Base-by-base conservation (phyloP, 2,329 filamentous ascomycete genomes). In the Pseudocercospora fuligena region DNA sequence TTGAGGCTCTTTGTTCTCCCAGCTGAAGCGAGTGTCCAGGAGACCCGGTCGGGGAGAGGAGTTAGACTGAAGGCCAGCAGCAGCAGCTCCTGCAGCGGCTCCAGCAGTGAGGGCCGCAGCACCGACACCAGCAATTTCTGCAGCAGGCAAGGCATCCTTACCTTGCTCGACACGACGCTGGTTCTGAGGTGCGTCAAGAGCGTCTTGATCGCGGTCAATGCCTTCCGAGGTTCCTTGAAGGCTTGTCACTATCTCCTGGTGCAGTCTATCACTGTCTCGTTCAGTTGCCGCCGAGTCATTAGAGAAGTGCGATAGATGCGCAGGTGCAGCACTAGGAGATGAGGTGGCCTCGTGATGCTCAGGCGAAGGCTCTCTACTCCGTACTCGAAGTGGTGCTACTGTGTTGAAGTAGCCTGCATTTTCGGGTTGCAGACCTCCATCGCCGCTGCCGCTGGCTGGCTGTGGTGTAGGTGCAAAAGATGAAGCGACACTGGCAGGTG, bases 181-280 rank as follows among this genome's bases (percentile, higher is more conserved):
- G 57, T 76, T 75, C 5, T 63, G 70, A 5, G 75, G 73, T 3
- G 70, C 71, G 56, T 77, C 72, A 5, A 76, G 65, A 19, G 75
- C 72, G 43, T 75, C 72, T 61, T 76, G 74, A n/a, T 69, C 70
- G 7, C 72, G 58, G 23, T 69, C 69, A 21, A 61, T 57, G 49
- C 75, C 72, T 27, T 73, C 73, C 5, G 63, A 63, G 11, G 54
- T 63, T 7, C n/a, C 31, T 53, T 61, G 73, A 53, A 94, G 81
- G 49, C 88, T 91, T 65, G 87, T 88, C 61, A 92, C 88, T 63
- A 94, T 94, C 72, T 94, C 92, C 66, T 92, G 89, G 29, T 88
- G 85, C 56, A 94, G 77, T 64, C 86, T 83, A 70, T 94, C 91
- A 73, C 87, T 93, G 73, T 93, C 90, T 70, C 89, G 87, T 66